phyloP scores from a whole-genome alignment of 2,329 filamentous ascomycete species.

The Colletotrichum brevisporum region DNA sequence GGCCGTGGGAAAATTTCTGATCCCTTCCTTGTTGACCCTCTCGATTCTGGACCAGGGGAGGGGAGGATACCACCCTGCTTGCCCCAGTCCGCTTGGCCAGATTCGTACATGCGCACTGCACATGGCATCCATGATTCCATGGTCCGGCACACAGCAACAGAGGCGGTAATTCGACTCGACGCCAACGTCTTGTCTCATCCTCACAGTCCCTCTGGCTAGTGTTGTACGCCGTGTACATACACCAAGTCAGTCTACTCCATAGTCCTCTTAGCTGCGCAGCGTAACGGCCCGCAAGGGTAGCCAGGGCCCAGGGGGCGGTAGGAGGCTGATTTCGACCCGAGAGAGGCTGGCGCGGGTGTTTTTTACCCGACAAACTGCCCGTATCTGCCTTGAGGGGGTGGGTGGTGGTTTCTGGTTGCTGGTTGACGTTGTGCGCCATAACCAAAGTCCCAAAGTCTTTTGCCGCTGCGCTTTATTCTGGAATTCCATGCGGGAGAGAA shows the following conservation, averaged over 20 bases:
- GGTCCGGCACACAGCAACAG: too few relatives aligned
- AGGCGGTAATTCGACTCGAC: neutral
- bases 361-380: conserved; percentile 8
- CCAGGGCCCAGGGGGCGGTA: neutral
- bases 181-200: neutral
- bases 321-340: conserved; percentile 6
- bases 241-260: too few relatives aligned
- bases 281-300: neutral
- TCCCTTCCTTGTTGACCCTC: conserved; percentile 5
- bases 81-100: too few relatives aligned
- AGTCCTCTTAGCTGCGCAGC: neutral
- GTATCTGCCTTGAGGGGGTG: neutral
- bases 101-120: neutral
- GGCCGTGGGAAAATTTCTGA: neutral
- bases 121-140: neutral
- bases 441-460: conserved; percentile 24
- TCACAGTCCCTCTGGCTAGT: neutral
- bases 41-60: neutral
- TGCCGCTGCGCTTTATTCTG: neutral
- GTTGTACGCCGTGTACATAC: too few relatives aligned
- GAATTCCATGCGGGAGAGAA: too few relatives aligned
- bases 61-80: neutral
- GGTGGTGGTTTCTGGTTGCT: too few relatives aligned
- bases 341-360: conserved; percentile 1
- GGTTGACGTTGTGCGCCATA: neutral